Evolutionary conservation across 805 yeast genomes (phyloP), one percentile per base, ranked within the genome.

Genomic region (Zygosaccharomyces rouxii): DNA sequence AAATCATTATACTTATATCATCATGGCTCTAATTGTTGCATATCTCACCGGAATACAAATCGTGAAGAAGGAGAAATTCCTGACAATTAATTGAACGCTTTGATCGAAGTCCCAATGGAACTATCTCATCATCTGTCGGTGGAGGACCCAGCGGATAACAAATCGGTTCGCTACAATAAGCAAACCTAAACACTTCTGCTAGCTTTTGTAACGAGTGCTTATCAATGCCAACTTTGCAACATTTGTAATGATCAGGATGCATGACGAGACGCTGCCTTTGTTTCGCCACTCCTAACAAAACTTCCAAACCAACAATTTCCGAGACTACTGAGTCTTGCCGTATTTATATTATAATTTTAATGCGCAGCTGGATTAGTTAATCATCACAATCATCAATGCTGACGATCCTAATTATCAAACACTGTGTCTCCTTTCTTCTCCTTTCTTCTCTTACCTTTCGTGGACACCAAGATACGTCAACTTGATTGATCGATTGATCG

Each of bases 31-130:
- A 50, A 16, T 47, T 49, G 14, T 55, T 56, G 33, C 51, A 57
- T 21, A 56, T 56, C 31, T 57, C 61, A 4, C 61, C 61, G 5
- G 58, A 52, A 13, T 52, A 47, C 43, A 57, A 42, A 41, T 56
- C 59, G 35, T 57, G 56, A 39, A 56, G 45, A 31, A 56, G 45
- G 28, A 57, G 40, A 13, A 50, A 55, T 16, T 46, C 44, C 25
- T 51, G 47, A 16, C 35, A 29, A 23, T 33, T 41, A n/a, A 41
- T n/a, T 7, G 35, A 41, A 10, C 44, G 44, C 14, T 7, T 28
- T n/a, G 44, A 29, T 5, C 26, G 23, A 29, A 41, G 3, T 29
- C 26, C 30, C 14, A 47, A 42, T n/a, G 50, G 53, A 7, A 42
- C 49, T 11, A 51, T 51, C 4, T 51, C 48, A 11, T 47, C 53